These are phyloP conservation scores for Venturia effusa DNA, from an alignment of 2,329 filamentous ascomycete species.

Conservation along the genomic window DNA sequence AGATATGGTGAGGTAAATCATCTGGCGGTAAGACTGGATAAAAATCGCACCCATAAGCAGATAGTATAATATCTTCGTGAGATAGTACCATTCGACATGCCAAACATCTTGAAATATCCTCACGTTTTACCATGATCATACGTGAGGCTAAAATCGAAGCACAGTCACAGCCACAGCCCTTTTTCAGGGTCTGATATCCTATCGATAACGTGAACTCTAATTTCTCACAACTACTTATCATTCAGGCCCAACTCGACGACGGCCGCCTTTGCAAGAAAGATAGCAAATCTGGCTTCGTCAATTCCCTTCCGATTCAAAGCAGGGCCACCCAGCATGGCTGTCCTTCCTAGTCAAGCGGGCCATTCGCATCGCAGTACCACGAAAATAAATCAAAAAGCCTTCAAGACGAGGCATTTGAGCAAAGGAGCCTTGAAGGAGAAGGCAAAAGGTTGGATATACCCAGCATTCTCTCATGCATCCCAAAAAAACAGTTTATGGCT, in stretches of 20 bases:
- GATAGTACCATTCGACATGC: no score
- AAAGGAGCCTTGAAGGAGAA: slow-evolving; percentile 79
- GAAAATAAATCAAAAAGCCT: slow-evolving; percentile 77
- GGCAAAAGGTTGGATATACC: slow-evolving; percentile 56
- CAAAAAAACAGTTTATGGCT: not conserved
- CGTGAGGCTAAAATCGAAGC: no score
- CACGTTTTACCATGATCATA: no score
- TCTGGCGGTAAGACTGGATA: no score
- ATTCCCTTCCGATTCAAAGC: slow-evolving; percentile 78
- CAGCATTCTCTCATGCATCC: not conserved
- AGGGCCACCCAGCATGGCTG: slow-evolving; percentile 60
- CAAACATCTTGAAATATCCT: no score
- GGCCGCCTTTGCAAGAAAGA: not conserved
- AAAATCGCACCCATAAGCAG: no score
- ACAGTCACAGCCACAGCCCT: no score
- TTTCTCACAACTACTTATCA: not conserved
- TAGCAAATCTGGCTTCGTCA: slow-evolving; percentile 6
- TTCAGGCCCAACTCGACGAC: not conserved
- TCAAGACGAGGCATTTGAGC: slow-evolving; percentile 83
- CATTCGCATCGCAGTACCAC: slow-evolving; percentile 92
- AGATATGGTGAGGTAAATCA: no score
- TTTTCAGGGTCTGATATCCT: not conserved
- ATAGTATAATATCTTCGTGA: no score
- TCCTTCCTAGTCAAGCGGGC: slow-evolving; percentile 39
- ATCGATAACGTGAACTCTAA: not conserved